Evolutionary conservation across 495 filamentous ascomycete species (phyloP).

Genomic region (Hamigera avellanea): DNA sequence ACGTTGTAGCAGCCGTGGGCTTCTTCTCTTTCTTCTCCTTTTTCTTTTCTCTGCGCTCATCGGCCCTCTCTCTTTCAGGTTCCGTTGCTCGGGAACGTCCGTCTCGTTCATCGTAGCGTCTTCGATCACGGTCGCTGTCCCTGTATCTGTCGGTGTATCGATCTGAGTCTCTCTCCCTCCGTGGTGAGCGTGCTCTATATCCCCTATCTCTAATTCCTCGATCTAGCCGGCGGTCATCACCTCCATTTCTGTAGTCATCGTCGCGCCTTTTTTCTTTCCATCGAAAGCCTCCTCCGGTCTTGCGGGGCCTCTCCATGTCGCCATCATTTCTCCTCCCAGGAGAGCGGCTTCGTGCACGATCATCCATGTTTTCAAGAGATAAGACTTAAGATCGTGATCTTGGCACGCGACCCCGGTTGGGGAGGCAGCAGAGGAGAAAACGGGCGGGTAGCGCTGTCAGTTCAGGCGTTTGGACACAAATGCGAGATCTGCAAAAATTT

Average conservation of each 20-base stretch:
- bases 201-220: constrained; percentile 43
- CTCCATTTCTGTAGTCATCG: constrained; percentile 25
- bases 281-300: constrained; percentile 43
- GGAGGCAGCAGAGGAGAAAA: no score
- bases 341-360: constrained; percentile 28
- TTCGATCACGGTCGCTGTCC: constrained; percentile 13
- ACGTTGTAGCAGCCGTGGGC: constrained; percentile 11
- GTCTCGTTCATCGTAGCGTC: constrained; percentile 16
- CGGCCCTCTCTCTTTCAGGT: constrained; percentile 1
- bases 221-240: constrained; percentile 34
- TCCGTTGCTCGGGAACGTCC: constrained; percentile 1
- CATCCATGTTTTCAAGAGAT: neutral
- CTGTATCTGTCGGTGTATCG: constrained; percentile 13
- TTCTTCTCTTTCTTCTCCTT: constrained; percentile 34
- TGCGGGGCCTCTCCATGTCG: constrained; percentile 20
- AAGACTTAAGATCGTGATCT: no score
- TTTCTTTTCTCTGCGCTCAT: constrained; percentile 19
- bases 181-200: constrained; percentile 22
- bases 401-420: no score
- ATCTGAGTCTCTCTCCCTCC: constrained; percentile 16
- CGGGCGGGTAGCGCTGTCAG: no score
- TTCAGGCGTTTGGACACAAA: no score
- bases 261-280: constrained; percentile 55
- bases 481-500: no score
- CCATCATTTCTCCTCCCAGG: constrained; percentile 14